Base-by-base conservation (phyloP, 345 rosid species). In the Aquilaria yunnanensis region DNA sequence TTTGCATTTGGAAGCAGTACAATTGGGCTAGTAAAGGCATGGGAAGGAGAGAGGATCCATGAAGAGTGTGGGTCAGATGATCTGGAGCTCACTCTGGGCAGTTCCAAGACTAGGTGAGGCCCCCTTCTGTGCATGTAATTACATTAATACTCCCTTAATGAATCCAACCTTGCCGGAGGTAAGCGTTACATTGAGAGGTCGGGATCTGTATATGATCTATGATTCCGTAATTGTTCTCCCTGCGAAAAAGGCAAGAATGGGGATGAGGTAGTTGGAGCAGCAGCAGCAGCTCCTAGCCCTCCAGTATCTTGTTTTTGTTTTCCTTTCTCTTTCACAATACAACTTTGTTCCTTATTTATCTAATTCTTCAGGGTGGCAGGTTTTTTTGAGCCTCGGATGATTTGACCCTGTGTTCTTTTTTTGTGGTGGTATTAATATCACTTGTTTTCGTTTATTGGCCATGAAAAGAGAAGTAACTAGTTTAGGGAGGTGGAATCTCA, bases 31-130 rank as follows among this genome's bases (percentile, higher is more conserved):
- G 96, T 95, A 64, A 95, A 95, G 73, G 88, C 99, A 10, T 95
- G 99, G 97, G 96, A 91, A 85, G 99, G 99, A 56, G 99, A 95
- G 80, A 84, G 91, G 70, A 88, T 94, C 57, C 97, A 91, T 3
- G 99, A 94, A 54, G 99, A 84, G 72, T 81, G 88, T 72, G 87
- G 89, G 63, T 82, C 96, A 3, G 97, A 95, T 80, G 99, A 95
- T 80, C 83, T 95, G 5, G 97, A 89, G 72, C 99, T 95, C 61
- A 95, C 99, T 47, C 99, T 95, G 63, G 99, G 99, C 63, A 84
- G 78, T 78, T 81, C 98, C 55, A 89, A 75, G 55, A 82, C 88
- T 50, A 85, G 90, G 89, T 85, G 62, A 43, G 50, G 9, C 57
- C 55, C 47, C 56, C 9, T 59, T 14, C 64, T 32, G 33, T 16